Evolutionary conservation across 176 grass and related monocot species (phyloP).

Genomic region (Dactylis glomerata): DNA sequence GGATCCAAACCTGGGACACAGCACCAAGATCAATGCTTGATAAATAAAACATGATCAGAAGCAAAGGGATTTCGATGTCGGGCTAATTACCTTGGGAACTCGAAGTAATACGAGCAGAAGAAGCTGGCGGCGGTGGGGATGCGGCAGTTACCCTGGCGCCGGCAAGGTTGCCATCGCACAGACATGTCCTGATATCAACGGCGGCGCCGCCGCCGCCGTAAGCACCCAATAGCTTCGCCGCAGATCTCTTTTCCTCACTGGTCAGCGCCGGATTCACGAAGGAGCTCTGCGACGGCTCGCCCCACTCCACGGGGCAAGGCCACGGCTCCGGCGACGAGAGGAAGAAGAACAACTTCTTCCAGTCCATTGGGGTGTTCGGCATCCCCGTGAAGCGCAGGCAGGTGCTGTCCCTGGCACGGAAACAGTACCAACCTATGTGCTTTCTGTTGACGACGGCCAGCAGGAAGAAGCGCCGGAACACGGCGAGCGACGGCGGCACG

Average conservation of each 20-base stretch:
- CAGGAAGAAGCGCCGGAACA: slow-evolving; percentile 1
- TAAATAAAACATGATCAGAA: not conserved
- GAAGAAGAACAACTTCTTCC: not conserved
- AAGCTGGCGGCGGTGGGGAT: not conserved
- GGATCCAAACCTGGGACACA: not conserved
- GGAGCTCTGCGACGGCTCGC: not conserved
- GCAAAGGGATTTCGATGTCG: not conserved
- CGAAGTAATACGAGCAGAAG: not conserved
- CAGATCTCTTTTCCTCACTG: not conserved
- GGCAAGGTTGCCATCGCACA: not conserved
- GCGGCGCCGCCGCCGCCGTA: not conserved
- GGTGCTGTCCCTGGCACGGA: not conserved
- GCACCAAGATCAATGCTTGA: not conserved
- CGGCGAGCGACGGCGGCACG: not conserved
- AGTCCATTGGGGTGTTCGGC: not conserved
- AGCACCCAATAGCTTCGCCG: not conserved
- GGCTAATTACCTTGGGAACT: not conserved
- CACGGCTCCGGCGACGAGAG: not conserved
- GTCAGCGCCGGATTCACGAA: not conserved
- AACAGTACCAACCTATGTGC: not conserved
- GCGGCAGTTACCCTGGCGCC: not conserved
- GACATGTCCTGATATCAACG: not conserved
- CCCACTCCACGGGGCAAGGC: slow-evolving; percentile 2
- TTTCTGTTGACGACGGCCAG: not conserved
- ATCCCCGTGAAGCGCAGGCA: not conserved